These are phyloP conservation scores for Mollisia scopiformis DNA, from an alignment of 2,329 filamentous ascomycete species.

Conservation along the genomic window DNA sequence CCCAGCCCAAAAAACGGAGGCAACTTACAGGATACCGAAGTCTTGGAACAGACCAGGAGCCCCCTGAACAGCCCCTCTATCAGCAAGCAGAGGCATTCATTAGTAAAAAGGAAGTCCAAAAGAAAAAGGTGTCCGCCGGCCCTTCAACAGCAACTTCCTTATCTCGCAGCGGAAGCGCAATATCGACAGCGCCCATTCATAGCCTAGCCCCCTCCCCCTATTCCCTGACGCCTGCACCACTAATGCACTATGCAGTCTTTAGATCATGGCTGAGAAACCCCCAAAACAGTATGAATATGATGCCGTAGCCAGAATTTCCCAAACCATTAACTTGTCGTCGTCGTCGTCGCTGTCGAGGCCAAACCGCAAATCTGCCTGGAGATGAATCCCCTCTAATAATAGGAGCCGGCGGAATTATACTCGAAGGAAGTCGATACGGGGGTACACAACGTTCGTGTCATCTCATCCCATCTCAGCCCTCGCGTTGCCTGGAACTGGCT, in stretches of 20 bases:
- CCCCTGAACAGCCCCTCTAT: not conserved
- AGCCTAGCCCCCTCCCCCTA: not conserved
- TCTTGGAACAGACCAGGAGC: not conserved
- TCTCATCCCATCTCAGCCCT: not conserved
- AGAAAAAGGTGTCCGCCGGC: not conserved
- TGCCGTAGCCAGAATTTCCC: too few species aligned
- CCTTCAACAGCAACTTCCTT: not conserved
- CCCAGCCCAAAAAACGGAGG: too few species aligned
- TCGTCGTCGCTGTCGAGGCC: too few species aligned
- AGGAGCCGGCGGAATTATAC: too few species aligned
- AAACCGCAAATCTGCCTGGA: not conserved
- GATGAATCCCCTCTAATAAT: not conserved
- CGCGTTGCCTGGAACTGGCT: not conserved
- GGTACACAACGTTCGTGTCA: not conserved
- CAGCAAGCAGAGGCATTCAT: not conserved
- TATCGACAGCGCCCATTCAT: not conserved
- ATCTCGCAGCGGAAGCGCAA: not conserved
- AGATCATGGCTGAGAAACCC: not conserved
- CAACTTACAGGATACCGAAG: too few species aligned
- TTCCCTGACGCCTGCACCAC: not conserved
- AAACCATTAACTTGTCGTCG: too few species aligned
- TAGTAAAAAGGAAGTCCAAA: not conserved
- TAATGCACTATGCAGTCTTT: not conserved
- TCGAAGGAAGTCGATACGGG: not conserved
- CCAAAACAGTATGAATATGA: not conserved